Conservation (phyloP, 2,329 filamentous ascomycete genomes). For the Neonectria ditissima region DNA sequence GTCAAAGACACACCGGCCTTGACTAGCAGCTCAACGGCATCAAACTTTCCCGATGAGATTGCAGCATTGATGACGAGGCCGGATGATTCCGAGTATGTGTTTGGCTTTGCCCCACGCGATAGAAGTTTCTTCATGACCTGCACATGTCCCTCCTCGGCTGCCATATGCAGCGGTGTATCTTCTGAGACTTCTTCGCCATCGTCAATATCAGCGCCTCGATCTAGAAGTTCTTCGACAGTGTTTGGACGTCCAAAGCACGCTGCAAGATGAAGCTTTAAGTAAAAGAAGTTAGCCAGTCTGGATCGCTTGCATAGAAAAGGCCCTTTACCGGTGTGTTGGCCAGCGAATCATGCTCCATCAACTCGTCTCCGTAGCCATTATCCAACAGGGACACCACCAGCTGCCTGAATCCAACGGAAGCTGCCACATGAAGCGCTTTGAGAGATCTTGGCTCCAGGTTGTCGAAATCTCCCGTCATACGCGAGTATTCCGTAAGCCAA, state of each 20-base stretch:
- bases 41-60: constrained; percentile 55
- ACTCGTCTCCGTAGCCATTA: constrained; percentile 52
- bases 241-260: constrained; percentile 26
- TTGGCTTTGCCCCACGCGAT: constrained; percentile 51
- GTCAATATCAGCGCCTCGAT: constrained; percentile 26
- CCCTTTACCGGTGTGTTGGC: constrained; percentile 51
- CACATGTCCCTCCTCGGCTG: constrained; percentile 53
- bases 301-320: constrained; percentile 46
- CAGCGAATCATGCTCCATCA: constrained; percentile 47
- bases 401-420: constrained; percentile 53
- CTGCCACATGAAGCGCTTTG: constrained; percentile 53
- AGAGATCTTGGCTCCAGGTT: constrained; percentile 47
- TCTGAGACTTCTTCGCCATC: constrained; percentile 48
- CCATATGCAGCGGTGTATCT: constrained; percentile 55
- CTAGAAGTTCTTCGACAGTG: constrained; percentile 28
- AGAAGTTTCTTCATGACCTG: constrained; percentile 56
- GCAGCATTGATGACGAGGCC: constrained; percentile 55
- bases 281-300: constrained; percentile 36
- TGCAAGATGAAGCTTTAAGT: constrained; percentile 30
- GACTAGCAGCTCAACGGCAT: constrained; percentile 55
- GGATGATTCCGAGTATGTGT: constrained; percentile 45
- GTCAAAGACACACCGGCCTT: constrained; percentile 51
- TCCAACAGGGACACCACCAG: constrained; percentile 53
- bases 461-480: constrained; percentile 48
- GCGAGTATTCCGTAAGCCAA: constrained; percentile 53